phyloP scores from a whole-genome alignment of 257 asterid species.

The Solanum ossicruentum region DNA sequence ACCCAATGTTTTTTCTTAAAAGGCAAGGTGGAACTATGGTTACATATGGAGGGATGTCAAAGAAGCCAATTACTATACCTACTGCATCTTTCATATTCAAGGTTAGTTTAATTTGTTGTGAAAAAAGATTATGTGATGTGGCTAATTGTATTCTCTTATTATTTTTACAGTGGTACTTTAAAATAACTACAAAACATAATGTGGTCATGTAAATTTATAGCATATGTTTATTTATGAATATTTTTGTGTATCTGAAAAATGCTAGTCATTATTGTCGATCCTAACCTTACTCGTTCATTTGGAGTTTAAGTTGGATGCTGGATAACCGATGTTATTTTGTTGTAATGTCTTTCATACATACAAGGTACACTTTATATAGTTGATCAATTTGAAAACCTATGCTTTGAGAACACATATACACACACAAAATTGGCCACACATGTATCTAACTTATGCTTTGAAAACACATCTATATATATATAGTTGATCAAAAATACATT shows the following conservation, averaged over 20 bases:
- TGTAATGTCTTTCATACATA: not conserved
- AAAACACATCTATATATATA: too few relatives aligned
- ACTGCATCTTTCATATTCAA: slow-evolving; percentile 81
- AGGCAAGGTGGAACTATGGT: slow-evolving; percentile 90
- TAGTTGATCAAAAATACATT: too few relatives aligned
- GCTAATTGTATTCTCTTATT: too few relatives aligned
- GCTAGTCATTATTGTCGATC: not conserved
- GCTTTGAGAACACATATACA: not conserved
- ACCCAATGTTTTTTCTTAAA: too few relatives aligned
- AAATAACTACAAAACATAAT: too few relatives aligned
- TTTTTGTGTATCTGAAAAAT: not conserved
- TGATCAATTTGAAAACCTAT: not conserved
- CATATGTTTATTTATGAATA: too few relatives aligned
- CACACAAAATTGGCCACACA: too few relatives aligned
- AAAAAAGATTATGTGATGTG: too few relatives aligned
- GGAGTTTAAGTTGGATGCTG: not conserved
- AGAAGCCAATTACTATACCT: slow-evolving; percentile 58
- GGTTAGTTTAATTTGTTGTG: slow-evolving; percentile 15
- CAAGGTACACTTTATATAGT: not conserved
- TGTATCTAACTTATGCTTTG: too few relatives aligned
- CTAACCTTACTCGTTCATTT: not conserved
- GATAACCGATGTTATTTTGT: not conserved
- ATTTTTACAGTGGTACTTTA: too few relatives aligned
- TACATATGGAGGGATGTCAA: slow-evolving; percentile 97
- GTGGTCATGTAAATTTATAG: too few relatives aligned